Evolutionary conservation across 306 rosid genomes (phyloP).

Genomic region (Oxytropis ochrocephala): DNA sequence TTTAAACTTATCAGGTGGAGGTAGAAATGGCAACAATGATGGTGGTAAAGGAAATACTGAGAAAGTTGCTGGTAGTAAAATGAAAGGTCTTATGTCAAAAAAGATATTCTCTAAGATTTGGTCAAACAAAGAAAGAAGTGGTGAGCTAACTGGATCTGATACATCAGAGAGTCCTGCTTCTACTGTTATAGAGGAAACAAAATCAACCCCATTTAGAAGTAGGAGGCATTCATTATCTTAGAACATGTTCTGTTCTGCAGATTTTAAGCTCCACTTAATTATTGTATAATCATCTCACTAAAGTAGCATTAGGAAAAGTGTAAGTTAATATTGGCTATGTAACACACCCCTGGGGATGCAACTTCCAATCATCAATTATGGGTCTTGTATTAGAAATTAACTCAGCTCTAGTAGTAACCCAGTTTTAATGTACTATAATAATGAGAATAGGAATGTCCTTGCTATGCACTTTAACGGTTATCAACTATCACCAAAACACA

Average conservation of each 20-base stretch:
- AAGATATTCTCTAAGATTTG: constrained; percentile 77
- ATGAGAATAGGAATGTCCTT: neutral
- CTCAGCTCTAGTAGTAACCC: neutral
- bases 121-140: constrained; percentile 66
- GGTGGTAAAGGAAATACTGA: constrained; percentile 31
- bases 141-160: constrained; percentile 71
- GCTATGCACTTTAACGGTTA: neutral
- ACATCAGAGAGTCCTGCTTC: constrained; percentile 86
- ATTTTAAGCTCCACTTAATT: constrained; percentile 3
- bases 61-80: constrained; percentile 40
- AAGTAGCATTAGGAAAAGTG: constrained; percentile 29
- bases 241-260: constrained; percentile 18
- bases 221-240: constrained; percentile 70
- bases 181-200: constrained; percentile 64
- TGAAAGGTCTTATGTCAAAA: constrained; percentile 57
- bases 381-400: neutral
- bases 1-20: constrained; percentile 31
- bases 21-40: constrained; percentile 21
- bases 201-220: constrained; percentile 79
- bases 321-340: neutral
- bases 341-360: neutral
- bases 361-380: neutral
- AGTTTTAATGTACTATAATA: constrained; percentile 9
- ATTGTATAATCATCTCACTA: constrained; percentile 34
- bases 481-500: neutral